Conservation (phyloP, 495 filamentous ascomycete species). For the Neurospora sublineolata region DNA sequence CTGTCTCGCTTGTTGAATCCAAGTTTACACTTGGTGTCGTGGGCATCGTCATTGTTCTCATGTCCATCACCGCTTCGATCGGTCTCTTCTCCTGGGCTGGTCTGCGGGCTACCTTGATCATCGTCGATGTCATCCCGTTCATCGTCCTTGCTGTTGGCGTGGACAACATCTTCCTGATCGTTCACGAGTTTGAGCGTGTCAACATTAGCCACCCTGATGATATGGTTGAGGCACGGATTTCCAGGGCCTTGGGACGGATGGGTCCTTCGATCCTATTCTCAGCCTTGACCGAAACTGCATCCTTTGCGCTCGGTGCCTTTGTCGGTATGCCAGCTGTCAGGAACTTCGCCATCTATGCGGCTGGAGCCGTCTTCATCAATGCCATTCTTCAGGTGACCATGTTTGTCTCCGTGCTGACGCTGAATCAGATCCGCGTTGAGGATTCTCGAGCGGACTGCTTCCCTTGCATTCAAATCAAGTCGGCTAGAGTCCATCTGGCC, state of each 20-base stretch:
- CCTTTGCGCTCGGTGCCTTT: conserved; percentile 82
- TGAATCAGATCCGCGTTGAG: conserved; percentile 84
- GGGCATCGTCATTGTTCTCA: conserved; percentile 88
- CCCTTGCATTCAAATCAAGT: conserved; percentile 69
- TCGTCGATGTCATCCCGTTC: conserved; percentile 97
- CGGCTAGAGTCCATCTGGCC: conserved; percentile 41
- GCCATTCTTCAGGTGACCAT: conserved; percentile 89
- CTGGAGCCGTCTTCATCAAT: conserved; percentile 94
- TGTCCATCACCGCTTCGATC: conserved; percentile 92
- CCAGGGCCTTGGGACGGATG: conserved; percentile 81
- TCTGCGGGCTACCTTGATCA: conserved; percentile 90
- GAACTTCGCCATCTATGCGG: conserved; percentile 94
- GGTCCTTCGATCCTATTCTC: conserved; percentile 95
- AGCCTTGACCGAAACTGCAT: conserved; percentile 81
- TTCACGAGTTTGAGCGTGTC: conserved; percentile 93
- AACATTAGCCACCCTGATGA: conserved; percentile 83
- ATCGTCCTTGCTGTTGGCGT: conserved; percentile 92
- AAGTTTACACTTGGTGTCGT: conserved; percentile 90
- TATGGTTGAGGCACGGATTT: conserved; percentile 69
- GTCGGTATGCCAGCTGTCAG: conserved; percentile 95
- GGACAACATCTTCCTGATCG: conserved; percentile 97
- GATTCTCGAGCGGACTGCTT: conserved; percentile 83
- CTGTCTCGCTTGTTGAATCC: conserved; percentile 76
- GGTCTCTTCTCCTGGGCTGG: conserved; percentile 83
- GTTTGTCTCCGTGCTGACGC: conserved; percentile 81